Percentiles rank a stretch among this genome's conserved stretches.
phyloP scores from a whole-genome alignment of 768 basidiomycete species.

The Podaxis pistillaris region DNA sequence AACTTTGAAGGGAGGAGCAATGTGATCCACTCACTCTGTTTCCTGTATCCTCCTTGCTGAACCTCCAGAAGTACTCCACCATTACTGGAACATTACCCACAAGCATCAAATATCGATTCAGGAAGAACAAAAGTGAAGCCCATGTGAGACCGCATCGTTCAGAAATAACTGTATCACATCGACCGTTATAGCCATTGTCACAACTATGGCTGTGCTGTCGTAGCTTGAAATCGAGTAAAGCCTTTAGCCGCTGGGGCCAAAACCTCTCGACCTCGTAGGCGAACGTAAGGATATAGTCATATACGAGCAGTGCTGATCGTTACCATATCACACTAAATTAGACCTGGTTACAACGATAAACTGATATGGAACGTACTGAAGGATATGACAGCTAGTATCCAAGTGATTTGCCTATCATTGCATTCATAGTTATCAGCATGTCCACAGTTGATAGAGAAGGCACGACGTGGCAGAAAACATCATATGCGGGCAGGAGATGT shows the following conservation, averaged over 20 bases:
- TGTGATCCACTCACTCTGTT: conserved; percentile 22
- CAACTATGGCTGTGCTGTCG: background rate
- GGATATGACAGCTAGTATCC: conserved; percentile 6
- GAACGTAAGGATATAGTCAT: conserved; percentile 10
- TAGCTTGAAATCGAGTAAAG: background rate
- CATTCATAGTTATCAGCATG: background rate
- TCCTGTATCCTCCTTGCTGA: conserved; percentile 18
- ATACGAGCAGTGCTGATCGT: conserved; percentile 1
- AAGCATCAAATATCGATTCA: conserved; percentile 42
- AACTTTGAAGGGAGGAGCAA: background rate
- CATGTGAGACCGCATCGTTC: conserved; percentile 23
- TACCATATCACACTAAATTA: background rate
- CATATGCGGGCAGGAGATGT: background rate
- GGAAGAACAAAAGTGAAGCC: conserved; percentile 37
- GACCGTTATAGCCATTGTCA: background rate
- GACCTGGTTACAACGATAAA: background rate
- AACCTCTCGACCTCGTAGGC: conserved; percentile 8
- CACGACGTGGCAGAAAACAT: background rate
- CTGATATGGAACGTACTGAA: background rate
- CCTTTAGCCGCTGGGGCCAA: background rate
- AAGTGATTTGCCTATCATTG: background rate
- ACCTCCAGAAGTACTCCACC: conserved; percentile 31
- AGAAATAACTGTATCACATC: background rate
- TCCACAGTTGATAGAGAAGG: background rate
- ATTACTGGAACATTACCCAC: conserved; percentile 37